Base-by-base conservation (phyloP, 1,284 basidiomycete species). In the Agaricales sp. region DNA sequence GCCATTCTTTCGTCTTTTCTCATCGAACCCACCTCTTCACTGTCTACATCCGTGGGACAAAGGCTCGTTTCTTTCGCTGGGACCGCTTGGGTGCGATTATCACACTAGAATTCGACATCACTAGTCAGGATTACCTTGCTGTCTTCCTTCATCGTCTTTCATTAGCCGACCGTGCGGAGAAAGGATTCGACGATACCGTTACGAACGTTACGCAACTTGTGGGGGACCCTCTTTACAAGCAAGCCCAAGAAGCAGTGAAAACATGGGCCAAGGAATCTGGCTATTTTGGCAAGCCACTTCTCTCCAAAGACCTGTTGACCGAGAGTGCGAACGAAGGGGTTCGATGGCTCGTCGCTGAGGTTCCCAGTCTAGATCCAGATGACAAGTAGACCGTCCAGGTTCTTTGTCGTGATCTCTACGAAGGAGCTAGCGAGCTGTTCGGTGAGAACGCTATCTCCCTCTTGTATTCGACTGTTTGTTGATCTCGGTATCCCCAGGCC, bases 281-380 rank as follows among this genome's bases (percentile, higher is more conserved):
- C n/a, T 8, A 47, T 4, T 14, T 38, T 23, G 64, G 72, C 3
- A 60, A 54, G 2, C 74, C 72, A 53, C 68, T 75, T 18, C 74
- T 61, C 21, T 73, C 74, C 50, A 72, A 69, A 16, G 74, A 73
- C 56, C 66, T 73, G 24, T 71, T 62, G 3, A 58, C 53, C 8
- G 30, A 35, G 11, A n/a, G 11, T 35, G 30, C 30, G 11, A 35
- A 35, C n/a, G n/a, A n/a, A 8, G 30, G 30, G 8, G 30, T 35
- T 35, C 30, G 30, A 11, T 35, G 30, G 30, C 30, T 35, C 11
- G 30, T n/a, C 8, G n/a, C n/a, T n/a, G 30, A 35, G 8, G 11
- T 35, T n/a, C 30, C 30, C n/a, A n/a, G n/a, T 35, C 8, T 11
- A 8, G 11, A n/a, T n/a, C 8, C 30, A 11, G 11, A 8, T 35